Evolutionary conservation across 306 rosid species (phyloP), one percentile per base, ranked within the genome.

Genomic region (Fragaria ananassa): DNA sequence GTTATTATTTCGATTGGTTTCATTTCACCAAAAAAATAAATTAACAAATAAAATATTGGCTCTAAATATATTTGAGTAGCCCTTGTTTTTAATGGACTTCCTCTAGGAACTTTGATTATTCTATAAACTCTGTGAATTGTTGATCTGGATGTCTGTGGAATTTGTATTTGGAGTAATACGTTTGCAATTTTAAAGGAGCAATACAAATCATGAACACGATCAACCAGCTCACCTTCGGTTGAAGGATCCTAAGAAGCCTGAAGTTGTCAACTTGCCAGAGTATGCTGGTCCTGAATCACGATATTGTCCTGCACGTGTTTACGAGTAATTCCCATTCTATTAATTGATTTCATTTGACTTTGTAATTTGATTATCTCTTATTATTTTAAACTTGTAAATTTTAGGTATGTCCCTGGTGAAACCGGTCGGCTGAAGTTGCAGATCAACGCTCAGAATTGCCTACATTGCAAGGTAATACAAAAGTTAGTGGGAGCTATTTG

Each of bases 201-300:
- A 90, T 84, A 95, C 98, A 82, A 95, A 95, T 86, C 98, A 95
- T 80, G 98, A 92, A 34, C 96, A 92, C 70, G 98, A 95, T 82
- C 98, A 95, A 83, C 97, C 97, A 76, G 79, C 97, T 54, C 97
- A 95, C 81, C 97, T 95, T 85, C 89, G 77, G 71, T 83, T 92
- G 83, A 86, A 82, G 80, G 89, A 95, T 83, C 82, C 96, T 27
- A 90, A 85, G 84, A 84, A 88, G 81, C 97, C 98, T 11, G 90
- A 89, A 83, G 87, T 71, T 10, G 58, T 86, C 70, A 95, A 95
- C 82, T 87, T 95, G 76, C 96, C 91, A 6, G 86, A 81, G 74
- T 92, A 89, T 79, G 93, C 96, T 10, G 96, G 87, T 71, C 97
- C 93, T 0, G 93, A 92, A 80, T 89, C 97, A 6, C 91, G 96